phyloP scores from a whole-genome alignment of 257 asterid species.

The Solanum dulcamara region DNA sequence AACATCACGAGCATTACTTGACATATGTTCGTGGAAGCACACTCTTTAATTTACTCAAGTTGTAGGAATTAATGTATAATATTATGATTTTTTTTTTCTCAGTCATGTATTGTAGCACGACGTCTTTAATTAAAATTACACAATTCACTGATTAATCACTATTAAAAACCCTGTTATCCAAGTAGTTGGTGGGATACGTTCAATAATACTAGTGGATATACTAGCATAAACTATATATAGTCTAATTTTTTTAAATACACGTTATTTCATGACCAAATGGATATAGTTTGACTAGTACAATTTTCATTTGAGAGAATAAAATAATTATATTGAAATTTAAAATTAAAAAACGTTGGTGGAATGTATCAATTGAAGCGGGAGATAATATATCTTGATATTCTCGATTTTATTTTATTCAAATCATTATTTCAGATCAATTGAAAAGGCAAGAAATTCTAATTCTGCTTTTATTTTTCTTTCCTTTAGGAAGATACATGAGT shows the following conservation, averaged over 20 bases:
- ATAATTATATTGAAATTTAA: neutral
- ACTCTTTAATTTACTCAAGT: neutral
- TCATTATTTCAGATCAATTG: neutral
- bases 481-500: too few species aligned
- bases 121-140: neutral
- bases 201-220: neutral
- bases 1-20: conserved; percentile 13
- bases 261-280: neutral
- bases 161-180: neutral
- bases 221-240: neutral
- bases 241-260: neutral
- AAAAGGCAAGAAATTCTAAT: neutral
- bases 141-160: neutral
- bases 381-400: neutral
- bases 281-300: neutral
- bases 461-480: neutral
- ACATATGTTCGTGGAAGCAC: conserved; percentile 24
- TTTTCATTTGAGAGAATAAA: neutral
- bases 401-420: neutral
- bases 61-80: neutral
- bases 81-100: neutral
- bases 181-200: neutral
- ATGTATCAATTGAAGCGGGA: neutral
- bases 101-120: neutral
- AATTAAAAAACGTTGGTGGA: neutral